phyloP scores from a whole-genome alignment of 768 basidiomycete species.

The Porphyrellus cyaneotinctus region DNA sequence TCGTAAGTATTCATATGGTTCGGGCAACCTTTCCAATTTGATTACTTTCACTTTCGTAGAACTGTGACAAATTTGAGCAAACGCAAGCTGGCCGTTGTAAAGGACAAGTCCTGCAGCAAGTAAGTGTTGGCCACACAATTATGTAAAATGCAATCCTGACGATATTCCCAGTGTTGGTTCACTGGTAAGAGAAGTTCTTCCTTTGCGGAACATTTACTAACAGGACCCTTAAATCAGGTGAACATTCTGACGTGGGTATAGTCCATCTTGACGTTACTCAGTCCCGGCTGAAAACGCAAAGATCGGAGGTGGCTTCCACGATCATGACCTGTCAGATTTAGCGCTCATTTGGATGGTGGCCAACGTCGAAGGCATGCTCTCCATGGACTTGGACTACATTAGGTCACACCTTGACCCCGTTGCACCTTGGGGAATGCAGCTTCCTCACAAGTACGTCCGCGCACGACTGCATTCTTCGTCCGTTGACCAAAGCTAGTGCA shows the following conservation, averaged over 20 bases:
- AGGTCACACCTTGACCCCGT: constrained; percentile 46
- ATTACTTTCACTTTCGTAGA: constrained; percentile 36
- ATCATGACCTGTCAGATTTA: constrained; percentile 66
- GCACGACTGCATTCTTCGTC: background rate
- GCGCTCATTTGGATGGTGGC: constrained; percentile 63
- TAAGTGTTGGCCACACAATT: constrained; percentile 23
- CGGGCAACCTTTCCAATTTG: background rate
- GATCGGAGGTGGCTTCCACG: constrained; percentile 67
- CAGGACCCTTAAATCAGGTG: constrained; percentile 20
- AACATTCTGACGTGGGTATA: constrained; percentile 24
- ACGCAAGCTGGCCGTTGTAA: constrained; percentile 47
- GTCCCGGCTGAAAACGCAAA: constrained; percentile 25
- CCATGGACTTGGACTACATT: constrained; percentile 54
- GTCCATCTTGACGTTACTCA: background rate
- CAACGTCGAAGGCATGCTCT: constrained; percentile 51
- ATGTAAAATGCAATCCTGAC: constrained; percentile 11
- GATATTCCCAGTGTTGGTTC: constrained; percentile 59
- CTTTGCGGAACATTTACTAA: background rate
- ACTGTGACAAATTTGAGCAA: constrained; percentile 62
- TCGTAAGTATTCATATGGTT: constrained; percentile 41
- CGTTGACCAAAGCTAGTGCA: constrained; percentile 36
- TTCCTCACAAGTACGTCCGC: constrained; percentile 54
- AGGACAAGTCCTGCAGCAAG: constrained; percentile 61
- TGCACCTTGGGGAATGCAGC: constrained; percentile 57
- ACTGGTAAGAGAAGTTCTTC: constrained; percentile 39